Percentiles rank a stretch among this genome's conserved stretches.
Conservation (phyloP, 352 stramenopile genomes). For the Phytopythium aichiense region DNA sequence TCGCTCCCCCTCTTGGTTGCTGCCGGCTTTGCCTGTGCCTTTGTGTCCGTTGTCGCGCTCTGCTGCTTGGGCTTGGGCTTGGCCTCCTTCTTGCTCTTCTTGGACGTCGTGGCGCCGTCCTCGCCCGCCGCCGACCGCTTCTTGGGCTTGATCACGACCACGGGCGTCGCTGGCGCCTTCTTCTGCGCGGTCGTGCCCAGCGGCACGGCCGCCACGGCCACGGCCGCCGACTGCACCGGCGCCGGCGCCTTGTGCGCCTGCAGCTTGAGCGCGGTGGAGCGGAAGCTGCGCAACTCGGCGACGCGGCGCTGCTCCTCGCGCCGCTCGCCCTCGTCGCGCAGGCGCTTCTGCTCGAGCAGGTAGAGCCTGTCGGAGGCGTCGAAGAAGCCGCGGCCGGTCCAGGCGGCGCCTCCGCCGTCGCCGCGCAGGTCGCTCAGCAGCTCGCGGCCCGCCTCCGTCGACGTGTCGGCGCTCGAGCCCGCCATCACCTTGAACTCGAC, state of each 20-base stretch:
- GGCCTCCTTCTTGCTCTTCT: constrained; percentile 20
- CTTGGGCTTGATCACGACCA: constrained; percentile 53
- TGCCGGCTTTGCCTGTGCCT: neutral
- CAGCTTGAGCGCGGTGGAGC: constrained; percentile 53
- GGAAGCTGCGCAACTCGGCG: constrained; percentile 58
- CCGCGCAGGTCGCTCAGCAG: constrained; percentile 41
- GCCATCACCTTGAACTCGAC: constrained; percentile 71
- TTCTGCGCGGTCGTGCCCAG: constrained; percentile 5
- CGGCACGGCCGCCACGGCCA: constrained; percentile 6
- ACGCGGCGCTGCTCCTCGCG: constrained; percentile 27
- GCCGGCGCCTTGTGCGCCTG: constrained; percentile 33
- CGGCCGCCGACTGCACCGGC: neutral
- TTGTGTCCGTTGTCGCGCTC: neutral
- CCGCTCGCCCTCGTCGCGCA: constrained; percentile 32
- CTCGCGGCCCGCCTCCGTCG: constrained; percentile 58
- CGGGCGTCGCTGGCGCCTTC: constrained; percentile 10
- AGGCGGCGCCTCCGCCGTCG: constrained; percentile 26
- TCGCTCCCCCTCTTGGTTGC: neutral
- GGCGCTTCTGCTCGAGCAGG: constrained; percentile 55
- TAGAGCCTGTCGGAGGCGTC: constrained; percentile 75
- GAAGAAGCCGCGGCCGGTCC: constrained; percentile 55
- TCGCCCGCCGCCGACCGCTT: constrained; percentile 26
- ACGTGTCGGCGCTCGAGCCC: constrained; percentile 51
- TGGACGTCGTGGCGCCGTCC: constrained; percentile 11
- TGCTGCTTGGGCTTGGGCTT: constrained; percentile 1